phyloP scores from a whole-genome alignment of 73 alveolate species.

The Paramecium pentaurelia region DNA sequence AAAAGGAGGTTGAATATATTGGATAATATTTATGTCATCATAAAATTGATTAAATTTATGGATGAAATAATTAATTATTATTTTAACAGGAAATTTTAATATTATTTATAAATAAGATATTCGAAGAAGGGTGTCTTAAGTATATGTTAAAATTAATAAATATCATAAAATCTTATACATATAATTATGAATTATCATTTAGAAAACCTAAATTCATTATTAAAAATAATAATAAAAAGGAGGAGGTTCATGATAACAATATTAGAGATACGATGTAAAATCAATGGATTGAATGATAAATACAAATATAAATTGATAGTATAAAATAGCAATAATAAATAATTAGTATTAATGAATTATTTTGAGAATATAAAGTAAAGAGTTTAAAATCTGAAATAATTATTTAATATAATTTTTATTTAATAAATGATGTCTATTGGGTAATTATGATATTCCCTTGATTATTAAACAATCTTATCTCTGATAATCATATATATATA shows the following conservation, averaged over 20 bases:
- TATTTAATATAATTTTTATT: not conserved
- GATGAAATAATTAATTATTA: not conserved
- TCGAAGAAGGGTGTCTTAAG: not conserved
- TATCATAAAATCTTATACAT: too few species aligned
- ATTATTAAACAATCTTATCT: not conserved
- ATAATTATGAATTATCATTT: too few species aligned
- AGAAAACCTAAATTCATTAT: too few species aligned
- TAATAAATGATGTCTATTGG: slow-evolving; percentile 31
- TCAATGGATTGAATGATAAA: not conserved
- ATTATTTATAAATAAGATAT: not conserved
- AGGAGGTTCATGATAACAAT: too few species aligned
- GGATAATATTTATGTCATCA: not conserved
- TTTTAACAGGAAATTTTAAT: not conserved
- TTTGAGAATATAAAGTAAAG: not conserved
- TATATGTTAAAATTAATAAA: not conserved
- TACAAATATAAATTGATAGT: not conserved
- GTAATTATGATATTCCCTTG: slow-evolving; percentile 1
- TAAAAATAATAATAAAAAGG: too few species aligned
- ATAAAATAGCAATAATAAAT: not conserved
- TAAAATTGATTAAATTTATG: not conserved
- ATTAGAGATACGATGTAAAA: not conserved
- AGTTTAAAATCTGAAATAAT: not conserved
- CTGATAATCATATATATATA: not conserved
- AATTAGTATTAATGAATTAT: not conserved
- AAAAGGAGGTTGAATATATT: not conserved